Base-by-base conservation (phyloP, 352 stramenopile genomes). In the Phytophthora hybrid region DNA sequence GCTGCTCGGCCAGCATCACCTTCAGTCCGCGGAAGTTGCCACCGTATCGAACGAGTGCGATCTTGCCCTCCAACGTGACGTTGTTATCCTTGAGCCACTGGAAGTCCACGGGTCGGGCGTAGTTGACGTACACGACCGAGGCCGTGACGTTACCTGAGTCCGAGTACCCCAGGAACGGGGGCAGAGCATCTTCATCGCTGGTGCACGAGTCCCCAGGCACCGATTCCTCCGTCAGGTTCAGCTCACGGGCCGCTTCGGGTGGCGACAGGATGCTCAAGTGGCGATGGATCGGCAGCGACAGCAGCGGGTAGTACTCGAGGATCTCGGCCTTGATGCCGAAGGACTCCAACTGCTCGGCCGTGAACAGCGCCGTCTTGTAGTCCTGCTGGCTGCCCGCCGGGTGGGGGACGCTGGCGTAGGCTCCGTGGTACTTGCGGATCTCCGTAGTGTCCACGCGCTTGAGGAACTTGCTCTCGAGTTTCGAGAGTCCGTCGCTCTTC, bases 41-140 rank as follows among this genome's bases (percentile, higher is more conserved):
- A 59, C 92, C 92, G 67, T 98, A 98, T 18, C 93, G 82, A 19
- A 92, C 79, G 1, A 98, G 59, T 9, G 94, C 93, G 57, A 98
- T 94, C 60, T 89, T 95, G 26, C 85, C 88, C 26, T 88, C 62
- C 18, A 98, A 68, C 4, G 80, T 83, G 60, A 98, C 82, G 55
- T 91, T 91, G 2, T 84, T 69, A 3, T 71, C 66, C 62, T 87
- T 72, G 1, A 98, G 82, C 65, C 76, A 93, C 46, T 94, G 74
- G 66, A 97, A 98, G 70, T 98, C 93, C 49, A 73, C 62, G 3
- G 81, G 92, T n/a, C 78, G 69, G 0, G 88, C 93, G 64, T 95
- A 95, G 74, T 98, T 98, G 21, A 89, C 92, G 72, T 97, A 98
- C 59, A 98, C 90, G 0, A 96, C 69, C 0, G 87, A 71, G 6